These are phyloP conservation scores for Pichia sp. DNA, from an alignment of 1,139 yeast genomes.

Conservation along the genomic window DNA sequence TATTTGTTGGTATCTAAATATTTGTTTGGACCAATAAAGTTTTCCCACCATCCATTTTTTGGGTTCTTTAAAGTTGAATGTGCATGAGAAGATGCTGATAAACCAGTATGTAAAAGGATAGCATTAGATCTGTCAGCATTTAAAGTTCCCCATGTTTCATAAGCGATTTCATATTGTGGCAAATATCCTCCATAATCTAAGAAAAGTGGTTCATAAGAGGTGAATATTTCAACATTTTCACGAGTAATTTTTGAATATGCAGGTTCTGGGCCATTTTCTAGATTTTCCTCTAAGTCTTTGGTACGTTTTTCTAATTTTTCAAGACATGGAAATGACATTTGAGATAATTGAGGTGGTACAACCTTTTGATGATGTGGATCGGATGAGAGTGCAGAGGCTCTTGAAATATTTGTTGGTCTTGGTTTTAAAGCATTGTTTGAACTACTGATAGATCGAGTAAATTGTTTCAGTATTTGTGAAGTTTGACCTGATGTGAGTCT, in stretches of 20 bases:
- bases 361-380: slow-evolving; percentile 43
- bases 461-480: neutral
- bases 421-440: slow-evolving; percentile 18
- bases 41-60: slow-evolving; percentile 95
- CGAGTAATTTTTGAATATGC: slow-evolving; percentile 68
- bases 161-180: too few relatives aligned
- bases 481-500: neutral
- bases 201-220: too few relatives aligned
- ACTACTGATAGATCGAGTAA: slow-evolving; percentile 5
- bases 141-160: too few relatives aligned
- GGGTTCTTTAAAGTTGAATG: slow-evolving; percentile 71
- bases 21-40: slow-evolving; percentile 82
- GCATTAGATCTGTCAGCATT: slow-evolving; percentile 66
- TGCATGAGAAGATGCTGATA: slow-evolving; percentile 95
- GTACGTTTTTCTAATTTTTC: slow-evolving; percentile 70
- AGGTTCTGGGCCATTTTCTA: slow-evolving; percentile 75
- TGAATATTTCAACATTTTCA: slow-evolving; percentile 59
- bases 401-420: slow-evolving; percentile 23
- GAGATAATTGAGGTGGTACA: slow-evolving; percentile 38
- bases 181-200: too few relatives aligned
- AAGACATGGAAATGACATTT: slow-evolving; percentile 79
- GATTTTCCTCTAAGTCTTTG: slow-evolving; percentile 43
- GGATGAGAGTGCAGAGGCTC: slow-evolving; percentile 20
- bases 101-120: slow-evolving; percentile 81
- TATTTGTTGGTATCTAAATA: slow-evolving; percentile 78